These are phyloP conservation scores for Ceratobasidium sp. DNA, from an alignment of 1,284 basidiomycete species.

Conservation along the genomic window DNA sequence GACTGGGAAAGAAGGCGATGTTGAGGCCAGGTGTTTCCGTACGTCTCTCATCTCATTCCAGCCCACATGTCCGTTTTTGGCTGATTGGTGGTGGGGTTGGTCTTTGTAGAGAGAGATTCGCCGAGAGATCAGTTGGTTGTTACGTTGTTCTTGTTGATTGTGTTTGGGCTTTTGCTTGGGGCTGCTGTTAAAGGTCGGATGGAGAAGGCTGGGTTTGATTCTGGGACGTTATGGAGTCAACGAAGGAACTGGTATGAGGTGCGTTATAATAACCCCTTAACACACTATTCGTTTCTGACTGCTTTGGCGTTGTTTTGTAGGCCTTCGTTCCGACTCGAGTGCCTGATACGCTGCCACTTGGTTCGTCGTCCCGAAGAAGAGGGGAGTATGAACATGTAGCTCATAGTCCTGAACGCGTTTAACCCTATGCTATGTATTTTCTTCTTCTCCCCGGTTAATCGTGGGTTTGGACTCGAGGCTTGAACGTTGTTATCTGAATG, in stretches of 20 bases:
- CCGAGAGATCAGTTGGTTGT: constrained; percentile 92
- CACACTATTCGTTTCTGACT: not conserved
- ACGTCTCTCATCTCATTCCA: constrained; percentile 59
- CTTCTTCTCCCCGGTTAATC: no score
- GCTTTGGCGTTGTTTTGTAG: not conserved
- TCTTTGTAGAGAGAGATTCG: constrained; percentile 78
- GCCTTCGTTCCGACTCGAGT: constrained; percentile 37
- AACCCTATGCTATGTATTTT: constrained; percentile 9
- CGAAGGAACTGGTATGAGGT: constrained; percentile 45
- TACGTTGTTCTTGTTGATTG: constrained; percentile 86
- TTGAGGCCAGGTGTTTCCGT: constrained; percentile 97
- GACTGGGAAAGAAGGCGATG: constrained; percentile 96
- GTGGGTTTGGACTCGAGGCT: no score
- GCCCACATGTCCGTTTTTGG: not conserved
- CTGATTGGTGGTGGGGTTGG: not conserved
- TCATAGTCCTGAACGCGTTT: not conserved
- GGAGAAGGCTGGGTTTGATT: constrained; percentile 71
- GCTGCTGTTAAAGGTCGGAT: constrained; percentile 87
- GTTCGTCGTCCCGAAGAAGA: constrained; percentile 28
- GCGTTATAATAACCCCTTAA: not conserved
- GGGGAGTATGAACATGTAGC: constrained; percentile 38
- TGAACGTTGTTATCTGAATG: no score
- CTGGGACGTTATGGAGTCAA: constrained; percentile 33
- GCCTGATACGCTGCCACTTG: constrained; percentile 23
- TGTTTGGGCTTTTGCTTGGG: constrained; percentile 84